Conservation (phyloP, 2,329 filamentous ascomycete species). For the Phialophora verrucosa region DNA sequence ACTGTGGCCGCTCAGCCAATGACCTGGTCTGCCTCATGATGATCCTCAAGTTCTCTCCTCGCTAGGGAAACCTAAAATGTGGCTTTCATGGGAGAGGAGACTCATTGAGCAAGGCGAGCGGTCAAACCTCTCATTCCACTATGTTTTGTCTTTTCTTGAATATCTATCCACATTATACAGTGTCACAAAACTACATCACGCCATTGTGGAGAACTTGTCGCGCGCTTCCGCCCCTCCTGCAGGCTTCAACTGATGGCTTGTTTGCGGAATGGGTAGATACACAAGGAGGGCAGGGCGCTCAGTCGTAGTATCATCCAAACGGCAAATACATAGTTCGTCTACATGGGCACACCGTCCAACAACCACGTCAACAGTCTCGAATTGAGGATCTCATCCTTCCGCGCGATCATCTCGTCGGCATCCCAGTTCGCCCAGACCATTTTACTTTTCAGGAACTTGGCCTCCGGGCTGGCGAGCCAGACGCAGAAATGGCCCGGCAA, state of each 20-base stretch:
- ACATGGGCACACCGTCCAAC: conserved; percentile 7
- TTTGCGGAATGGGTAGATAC: not conserved
- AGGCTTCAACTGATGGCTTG: not conserved
- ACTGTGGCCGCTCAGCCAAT: not conserved
- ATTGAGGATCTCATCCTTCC: conserved; percentile 45
- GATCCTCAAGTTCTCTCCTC: too few relatives aligned
- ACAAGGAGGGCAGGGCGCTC: not conserved
- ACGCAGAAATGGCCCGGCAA: conserved; percentile 43
- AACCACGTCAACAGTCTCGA: conserved; percentile 6
- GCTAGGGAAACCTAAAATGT: too few relatives aligned
- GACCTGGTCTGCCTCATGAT: too few relatives aligned
- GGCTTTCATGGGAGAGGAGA: too few relatives aligned
- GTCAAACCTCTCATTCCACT: too few relatives aligned
- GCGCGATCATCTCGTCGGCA: conserved; percentile 51
- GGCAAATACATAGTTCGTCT: not conserved
- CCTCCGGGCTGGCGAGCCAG: conserved; percentile 49
- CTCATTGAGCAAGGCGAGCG: not conserved
- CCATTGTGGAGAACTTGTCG: not conserved
- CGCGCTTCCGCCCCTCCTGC: not conserved
- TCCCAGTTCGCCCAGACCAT: conserved; percentile 50
- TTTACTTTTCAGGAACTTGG: conserved; percentile 48
- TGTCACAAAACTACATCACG: too few relatives aligned
- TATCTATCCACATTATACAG: too few relatives aligned
- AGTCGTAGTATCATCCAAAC: too few relatives aligned
- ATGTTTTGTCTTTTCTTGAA: too few relatives aligned